phyloP scores from a whole-genome alignment of 2,329 filamentous ascomycete genomes.

The Aureobasidium sp. region DNA sequence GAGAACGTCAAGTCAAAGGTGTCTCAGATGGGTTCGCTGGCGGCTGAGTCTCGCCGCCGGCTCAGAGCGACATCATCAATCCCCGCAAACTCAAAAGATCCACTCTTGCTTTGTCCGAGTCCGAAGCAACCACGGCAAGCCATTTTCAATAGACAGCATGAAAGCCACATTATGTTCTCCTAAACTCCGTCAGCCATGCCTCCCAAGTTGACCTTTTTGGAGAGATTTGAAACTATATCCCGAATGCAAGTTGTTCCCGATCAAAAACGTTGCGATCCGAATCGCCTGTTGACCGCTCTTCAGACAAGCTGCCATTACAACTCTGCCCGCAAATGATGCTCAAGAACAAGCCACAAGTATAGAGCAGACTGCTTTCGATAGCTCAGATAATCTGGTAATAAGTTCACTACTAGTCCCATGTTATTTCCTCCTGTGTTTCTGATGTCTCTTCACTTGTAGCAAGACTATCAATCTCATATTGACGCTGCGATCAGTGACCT shows the following conservation, averaged over 20 bases:
- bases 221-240: constrained; percentile 16
- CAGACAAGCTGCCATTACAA: constrained; percentile 14
- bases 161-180: not conserved
- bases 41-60: not conserved
- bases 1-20: not conserved
- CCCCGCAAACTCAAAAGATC: constrained; percentile 2
- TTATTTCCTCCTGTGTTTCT: not conserved
- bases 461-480: constrained; percentile 8
- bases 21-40: too few relatives aligned
- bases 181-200: not conserved
- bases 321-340: not conserved
- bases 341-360: constrained; percentile 6
- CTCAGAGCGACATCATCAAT: constrained; percentile 9
- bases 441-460: not conserved
- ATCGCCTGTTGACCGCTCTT: not conserved
- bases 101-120: not conserved
- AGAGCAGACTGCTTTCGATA: constrained; percentile 8
- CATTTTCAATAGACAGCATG: not conserved
- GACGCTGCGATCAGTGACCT: not conserved
- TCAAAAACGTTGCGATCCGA: not conserved
- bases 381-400: constrained; percentile 1
- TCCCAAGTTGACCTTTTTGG: constrained; percentile 11
- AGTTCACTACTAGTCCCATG: not conserved
- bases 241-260: not conserved
- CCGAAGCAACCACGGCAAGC: not conserved